phyloP scores from a whole-genome alignment of 306 rosid species.

The Luffa aegyptiaca region DNA sequence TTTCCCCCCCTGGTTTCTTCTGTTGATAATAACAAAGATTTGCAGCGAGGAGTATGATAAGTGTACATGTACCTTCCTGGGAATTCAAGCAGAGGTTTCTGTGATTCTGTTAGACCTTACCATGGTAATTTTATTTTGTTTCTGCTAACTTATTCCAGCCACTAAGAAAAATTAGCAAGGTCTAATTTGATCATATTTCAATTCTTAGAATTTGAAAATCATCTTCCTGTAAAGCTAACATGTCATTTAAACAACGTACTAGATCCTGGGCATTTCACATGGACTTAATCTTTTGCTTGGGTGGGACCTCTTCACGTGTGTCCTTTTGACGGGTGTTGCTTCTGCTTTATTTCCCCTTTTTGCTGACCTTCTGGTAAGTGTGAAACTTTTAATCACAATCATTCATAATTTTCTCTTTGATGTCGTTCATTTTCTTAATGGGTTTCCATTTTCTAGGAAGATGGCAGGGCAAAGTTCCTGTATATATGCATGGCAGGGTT shows the following conservation, averaged over 20 bases:
- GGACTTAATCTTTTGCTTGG: constrained; percentile 84
- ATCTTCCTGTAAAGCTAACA: constrained; percentile 8
- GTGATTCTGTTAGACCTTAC: constrained; percentile 76
- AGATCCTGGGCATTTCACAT: constrained; percentile 85
- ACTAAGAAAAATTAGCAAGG: background rate
- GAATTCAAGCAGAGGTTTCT: constrained; percentile 80
- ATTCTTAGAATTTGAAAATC: background rate
- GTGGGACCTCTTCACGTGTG: constrained; percentile 93
- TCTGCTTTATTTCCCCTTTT: constrained; percentile 55
- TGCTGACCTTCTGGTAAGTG: constrained; percentile 62
- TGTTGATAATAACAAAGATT: constrained; percentile 37
- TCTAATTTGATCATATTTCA: background rate
- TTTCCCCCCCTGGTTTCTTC: constrained; percentile 9
- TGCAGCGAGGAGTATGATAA: constrained; percentile 77
- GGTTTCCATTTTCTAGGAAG: constrained; percentile 44
- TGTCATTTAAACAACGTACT: background rate
- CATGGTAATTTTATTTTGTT: constrained; percentile 46
- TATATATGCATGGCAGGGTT: constrained; percentile 50
- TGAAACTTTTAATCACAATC: constrained; percentile 9
- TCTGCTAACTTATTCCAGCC: background rate
- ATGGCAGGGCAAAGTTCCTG: constrained; percentile 42
- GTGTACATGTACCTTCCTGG: constrained; percentile 68
- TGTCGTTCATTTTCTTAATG: constrained; percentile 1
- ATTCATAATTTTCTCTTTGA: background rate
- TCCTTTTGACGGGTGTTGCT: constrained; percentile 61